These are phyloP conservation scores for Crithidia thermophila DNA, from an alignment of 208 protist genomes.

Conservation along the genomic window DNA sequence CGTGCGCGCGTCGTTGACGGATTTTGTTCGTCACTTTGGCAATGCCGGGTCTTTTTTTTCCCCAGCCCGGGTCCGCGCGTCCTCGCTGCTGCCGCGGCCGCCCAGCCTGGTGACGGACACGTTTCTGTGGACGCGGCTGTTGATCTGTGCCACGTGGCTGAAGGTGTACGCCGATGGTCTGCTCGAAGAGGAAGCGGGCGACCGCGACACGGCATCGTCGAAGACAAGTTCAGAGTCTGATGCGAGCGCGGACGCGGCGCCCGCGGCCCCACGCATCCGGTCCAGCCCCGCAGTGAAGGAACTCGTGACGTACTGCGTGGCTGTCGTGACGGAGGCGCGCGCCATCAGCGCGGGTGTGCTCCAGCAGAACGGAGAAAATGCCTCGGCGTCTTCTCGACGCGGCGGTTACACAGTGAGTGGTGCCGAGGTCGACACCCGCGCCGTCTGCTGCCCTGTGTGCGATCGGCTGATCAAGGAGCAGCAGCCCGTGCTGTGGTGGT, in stretches of 20 bases:
- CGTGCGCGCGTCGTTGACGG: not conserved
- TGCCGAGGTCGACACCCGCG: not conserved
- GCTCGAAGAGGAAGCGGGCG: too few relatives aligned
- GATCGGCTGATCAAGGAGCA: conserved; percentile 33
- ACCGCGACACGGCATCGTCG: not conserved
- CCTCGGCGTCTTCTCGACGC: too few relatives aligned
- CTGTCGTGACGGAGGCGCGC: conserved; percentile 49
- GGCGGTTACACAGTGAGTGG: not conserved
- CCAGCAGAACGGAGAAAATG: conserved; percentile 10
- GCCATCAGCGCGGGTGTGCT: conserved; percentile 33
- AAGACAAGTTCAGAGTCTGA: not conserved
- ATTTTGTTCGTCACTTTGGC: not conserved
- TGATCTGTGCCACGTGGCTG: conserved; percentile 70
- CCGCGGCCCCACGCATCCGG: conserved; percentile 11
- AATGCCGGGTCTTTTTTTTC: conserved; percentile 10
- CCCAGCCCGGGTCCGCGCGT: conserved; percentile 19
- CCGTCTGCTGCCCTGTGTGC: conserved; percentile 48
- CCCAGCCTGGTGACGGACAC: conserved; percentile 49
- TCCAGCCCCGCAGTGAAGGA: conserved; percentile 19
- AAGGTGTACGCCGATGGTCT: conserved; percentile 42
- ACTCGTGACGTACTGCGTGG: conserved; percentile 39
- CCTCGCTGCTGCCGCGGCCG: conserved; percentile 50
- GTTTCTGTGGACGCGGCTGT: conserved; percentile 62
- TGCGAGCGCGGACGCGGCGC: too few relatives aligned
- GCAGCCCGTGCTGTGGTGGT: conserved; percentile 34